Percentiles rank a stretch among this genome's conserved stretches.
phyloP scores from a whole-genome alignment of 805 yeast species.

The Candida easanensis region DNA sequence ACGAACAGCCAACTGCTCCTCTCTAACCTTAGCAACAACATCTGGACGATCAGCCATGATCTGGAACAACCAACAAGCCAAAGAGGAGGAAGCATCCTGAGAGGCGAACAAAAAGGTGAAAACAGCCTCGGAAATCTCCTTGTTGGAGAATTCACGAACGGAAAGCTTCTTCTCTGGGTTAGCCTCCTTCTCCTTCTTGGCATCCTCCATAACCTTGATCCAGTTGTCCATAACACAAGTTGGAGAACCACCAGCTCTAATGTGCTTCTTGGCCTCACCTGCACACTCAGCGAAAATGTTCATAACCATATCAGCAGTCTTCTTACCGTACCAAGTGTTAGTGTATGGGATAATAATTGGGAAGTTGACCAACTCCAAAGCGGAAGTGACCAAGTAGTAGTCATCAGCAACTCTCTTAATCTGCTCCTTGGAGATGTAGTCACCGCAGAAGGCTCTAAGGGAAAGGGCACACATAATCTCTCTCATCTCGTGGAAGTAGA shows the following conservation, averaged over 20 bases:
- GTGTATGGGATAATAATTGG: conserved; percentile 95
- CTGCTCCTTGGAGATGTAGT: conserved; percentile 89
- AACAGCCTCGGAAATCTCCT: conserved; percentile 92
- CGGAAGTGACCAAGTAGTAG: conserved; percentile 90
- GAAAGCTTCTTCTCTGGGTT: conserved; percentile 53
- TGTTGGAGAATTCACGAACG: conserved; percentile 81
- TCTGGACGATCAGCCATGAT: conserved; percentile 95
- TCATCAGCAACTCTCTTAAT: conserved; percentile 87
- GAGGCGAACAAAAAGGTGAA: conserved; percentile 97
- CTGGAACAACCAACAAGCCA: conserved; percentile 98
- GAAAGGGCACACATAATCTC: conserved; percentile 95
- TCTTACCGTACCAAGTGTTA: conserved; percentile 96
- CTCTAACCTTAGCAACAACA: conserved; percentile 78
- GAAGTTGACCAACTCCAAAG: conserved; percentile 95
- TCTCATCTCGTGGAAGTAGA: conserved; percentile 91
- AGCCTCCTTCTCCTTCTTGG: conserved; percentile 45
- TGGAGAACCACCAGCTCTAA: conserved; percentile 74
- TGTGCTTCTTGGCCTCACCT: conserved; percentile 76
- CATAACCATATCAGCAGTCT: conserved; percentile 92
- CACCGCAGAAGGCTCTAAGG: conserved; percentile 92
- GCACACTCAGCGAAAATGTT: conserved; percentile 87
- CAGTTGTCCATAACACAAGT: conserved; percentile 94
- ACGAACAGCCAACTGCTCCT: conserved; percentile 86
- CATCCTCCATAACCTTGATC: conserved; percentile 82
- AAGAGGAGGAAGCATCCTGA: conserved; percentile 96